Conservation (phyloP, 2,329 filamentous ascomycete genomes). For the Zalaria obscura region DNA sequence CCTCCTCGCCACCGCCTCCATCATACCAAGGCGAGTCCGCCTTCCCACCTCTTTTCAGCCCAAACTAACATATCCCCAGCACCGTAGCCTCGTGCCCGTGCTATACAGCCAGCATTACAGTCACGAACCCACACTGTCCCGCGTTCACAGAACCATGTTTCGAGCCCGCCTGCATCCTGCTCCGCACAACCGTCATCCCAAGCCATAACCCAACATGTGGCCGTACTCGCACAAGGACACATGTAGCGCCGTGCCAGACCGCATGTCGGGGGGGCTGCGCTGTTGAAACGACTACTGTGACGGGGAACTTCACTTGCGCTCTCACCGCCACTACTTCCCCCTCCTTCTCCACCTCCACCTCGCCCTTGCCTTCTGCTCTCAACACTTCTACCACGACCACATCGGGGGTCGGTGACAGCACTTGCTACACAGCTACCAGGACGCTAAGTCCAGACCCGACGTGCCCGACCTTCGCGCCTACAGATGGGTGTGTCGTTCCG, state of each 20-base stretch:
- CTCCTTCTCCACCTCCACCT: neutral
- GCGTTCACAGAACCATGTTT: neutral
- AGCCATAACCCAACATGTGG: neutral
- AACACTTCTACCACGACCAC: slow-evolving; percentile 3
- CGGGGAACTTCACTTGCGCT: neutral
- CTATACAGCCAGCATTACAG: slow-evolving; percentile 4
- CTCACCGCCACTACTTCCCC: neutral
- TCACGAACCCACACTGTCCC: neutral
- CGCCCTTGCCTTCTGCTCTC: neutral
- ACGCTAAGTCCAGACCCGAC: neutral
- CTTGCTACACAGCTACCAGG: neutral
- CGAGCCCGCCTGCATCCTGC: neutral
- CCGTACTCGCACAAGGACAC: slow-evolving; percentile 1
- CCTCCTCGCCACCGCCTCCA: neutral
- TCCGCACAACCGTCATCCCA: neutral
- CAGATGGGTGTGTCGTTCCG: slow-evolving; percentile 2
- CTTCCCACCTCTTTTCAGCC: neutral
- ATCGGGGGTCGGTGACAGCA: neutral
- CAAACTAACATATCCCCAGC: neutral
- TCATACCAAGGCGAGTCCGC: neutral
- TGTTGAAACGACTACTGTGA: neutral
- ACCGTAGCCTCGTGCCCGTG: slow-evolving; percentile 1
- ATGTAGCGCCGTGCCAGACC: neutral
- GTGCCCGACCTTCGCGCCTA: slow-evolving; percentile 1
- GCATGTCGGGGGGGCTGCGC: neutral